Base-by-base conservation (phyloP, 2,329 filamentous ascomycete genomes). In the Pleurostoma richardsiae region DNA sequence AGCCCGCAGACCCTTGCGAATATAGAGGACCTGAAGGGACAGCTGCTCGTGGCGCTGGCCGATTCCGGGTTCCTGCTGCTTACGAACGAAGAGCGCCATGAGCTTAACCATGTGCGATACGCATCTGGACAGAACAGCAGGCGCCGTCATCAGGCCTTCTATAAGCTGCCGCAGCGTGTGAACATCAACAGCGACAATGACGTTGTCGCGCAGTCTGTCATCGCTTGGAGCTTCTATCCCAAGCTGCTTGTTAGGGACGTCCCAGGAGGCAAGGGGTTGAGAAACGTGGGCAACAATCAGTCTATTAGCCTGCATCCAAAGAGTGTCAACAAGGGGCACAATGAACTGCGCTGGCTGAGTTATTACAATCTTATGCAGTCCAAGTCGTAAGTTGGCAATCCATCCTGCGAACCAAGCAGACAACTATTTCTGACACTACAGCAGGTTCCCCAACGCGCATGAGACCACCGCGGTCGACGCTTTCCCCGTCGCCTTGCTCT, bases 281-380 rank as follows among this genome's bases (percentile, higher is more conserved):
- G 91, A 46, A 97, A 96, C 55, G 83, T 96, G 49, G 83, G 88
- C 44, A 97, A 96, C 69, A 96, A 95, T 62, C 92, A 97, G 65
- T 79, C 81, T 40, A 90, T 99, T 56, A 90, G 83, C 48, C 72
- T 99, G 26, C 90, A 95, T 55, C 88, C 90, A 1, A 88, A 86
- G 1, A 95, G 90, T 1, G 88, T 99, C 54, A 97, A 97, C 65
- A 90, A 90, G 60, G 79, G 75, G 6, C 73, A 73, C 49, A 71
- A 74, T 41, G 80, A 83, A 39, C 71, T 90, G 38, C 85, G 83
- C 59, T 97, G 89, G 83, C 71, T 99, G 40, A 94, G 88, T 1
- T 99, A 96, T 65, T 97, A 97, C 69, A 88, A 95, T 63, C 96
- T 97, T 53, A 95, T 97, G 89, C 91, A 96, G 65, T 86, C 87